Percentiles rank a stretch among this genome's conserved stretches.
These are phyloP conservation scores for Gonapodya prolifera DNA, from an alignment of 192 early-diverging fungal genomes.

Conservation along the genomic window DNA sequence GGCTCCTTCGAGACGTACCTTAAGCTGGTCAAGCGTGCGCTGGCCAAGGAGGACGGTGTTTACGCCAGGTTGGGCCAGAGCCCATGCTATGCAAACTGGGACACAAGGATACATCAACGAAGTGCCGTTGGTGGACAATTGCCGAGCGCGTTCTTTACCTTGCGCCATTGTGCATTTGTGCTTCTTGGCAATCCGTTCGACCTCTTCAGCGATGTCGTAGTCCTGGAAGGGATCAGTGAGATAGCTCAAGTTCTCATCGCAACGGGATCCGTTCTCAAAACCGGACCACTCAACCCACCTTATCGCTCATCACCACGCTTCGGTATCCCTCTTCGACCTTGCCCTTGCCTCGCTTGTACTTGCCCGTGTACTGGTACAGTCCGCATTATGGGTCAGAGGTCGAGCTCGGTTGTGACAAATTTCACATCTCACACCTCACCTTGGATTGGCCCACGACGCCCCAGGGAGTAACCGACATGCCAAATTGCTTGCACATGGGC, in stretches of 20 bases:
- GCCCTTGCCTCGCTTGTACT: background rate
- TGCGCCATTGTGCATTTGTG: background rate
- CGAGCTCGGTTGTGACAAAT: background rate
- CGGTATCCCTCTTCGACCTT: background rate
- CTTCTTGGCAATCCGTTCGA: constrained; percentile 3
- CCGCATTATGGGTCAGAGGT: background rate
- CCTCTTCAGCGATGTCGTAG: constrained; percentile 3
- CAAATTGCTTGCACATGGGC: background rate
- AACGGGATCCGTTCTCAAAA: no score
- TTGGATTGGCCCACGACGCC: background rate
- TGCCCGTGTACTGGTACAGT: background rate
- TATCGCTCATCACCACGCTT: background rate
- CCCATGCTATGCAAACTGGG: background rate
- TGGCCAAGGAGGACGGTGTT: constrained; percentile 3
- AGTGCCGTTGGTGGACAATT: background rate
- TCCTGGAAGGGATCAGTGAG: no score
- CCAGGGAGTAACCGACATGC: constrained; percentile 3
- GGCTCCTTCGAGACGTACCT: no score
- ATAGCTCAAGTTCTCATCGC: no score
- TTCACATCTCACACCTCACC: background rate
- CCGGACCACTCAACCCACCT: no score
- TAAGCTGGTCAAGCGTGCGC: background rate
- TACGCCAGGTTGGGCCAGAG: background rate
- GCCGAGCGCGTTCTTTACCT: background rate
- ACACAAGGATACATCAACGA: no score